These are phyloP conservation scores for Ambrosiella cleistominuta DNA, from an alignment of 2,329 filamentous ascomycete genomes.

Conservation along the genomic window DNA sequence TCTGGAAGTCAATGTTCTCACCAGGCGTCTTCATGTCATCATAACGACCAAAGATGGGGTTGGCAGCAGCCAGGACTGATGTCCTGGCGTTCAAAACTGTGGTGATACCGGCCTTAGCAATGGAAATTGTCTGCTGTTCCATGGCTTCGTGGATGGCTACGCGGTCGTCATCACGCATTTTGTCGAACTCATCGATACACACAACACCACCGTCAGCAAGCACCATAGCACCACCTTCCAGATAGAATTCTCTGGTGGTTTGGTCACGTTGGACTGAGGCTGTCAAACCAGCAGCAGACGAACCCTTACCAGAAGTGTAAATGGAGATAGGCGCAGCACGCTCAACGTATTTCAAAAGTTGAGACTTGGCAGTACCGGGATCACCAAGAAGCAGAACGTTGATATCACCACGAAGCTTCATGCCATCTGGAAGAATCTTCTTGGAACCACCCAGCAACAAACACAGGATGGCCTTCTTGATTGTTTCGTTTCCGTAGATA, in stretches of 20 bases:
- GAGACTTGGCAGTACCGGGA: constrained; percentile 94
- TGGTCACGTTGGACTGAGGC: constrained; percentile 91
- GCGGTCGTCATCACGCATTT: constrained; percentile 96
- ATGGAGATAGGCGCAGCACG: constrained; percentile 93
- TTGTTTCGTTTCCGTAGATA: constrained; percentile 89
- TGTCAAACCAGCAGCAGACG: constrained; percentile 90
- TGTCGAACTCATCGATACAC: constrained; percentile 98
- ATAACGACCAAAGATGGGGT: constrained; percentile 94
- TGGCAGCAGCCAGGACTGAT: constrained; percentile 85
- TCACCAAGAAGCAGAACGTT: constrained; percentile 94
- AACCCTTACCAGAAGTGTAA: constrained; percentile 96
- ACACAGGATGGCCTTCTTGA: constrained; percentile 94
- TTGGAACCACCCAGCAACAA: constrained; percentile 87
- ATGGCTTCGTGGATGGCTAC: constrained; percentile 99
- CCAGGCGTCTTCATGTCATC: constrained; percentile 95
- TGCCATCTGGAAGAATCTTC: constrained; percentile 92
- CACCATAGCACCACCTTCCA: constrained; percentile 97
- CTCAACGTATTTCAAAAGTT: constrained; percentile 92
- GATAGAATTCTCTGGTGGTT: constrained; percentile 85
- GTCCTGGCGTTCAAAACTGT: constrained; percentile 94
- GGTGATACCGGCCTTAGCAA: constrained; percentile 95
- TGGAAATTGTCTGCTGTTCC: constrained; percentile 99
- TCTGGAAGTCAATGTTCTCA: constrained; percentile 99
- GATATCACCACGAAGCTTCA: constrained; percentile 94
- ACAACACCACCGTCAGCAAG: constrained; percentile 92